Evolutionary conservation across 1,139 yeast species (phyloP).

Genomic region (Ogataea hybrid): DNA sequence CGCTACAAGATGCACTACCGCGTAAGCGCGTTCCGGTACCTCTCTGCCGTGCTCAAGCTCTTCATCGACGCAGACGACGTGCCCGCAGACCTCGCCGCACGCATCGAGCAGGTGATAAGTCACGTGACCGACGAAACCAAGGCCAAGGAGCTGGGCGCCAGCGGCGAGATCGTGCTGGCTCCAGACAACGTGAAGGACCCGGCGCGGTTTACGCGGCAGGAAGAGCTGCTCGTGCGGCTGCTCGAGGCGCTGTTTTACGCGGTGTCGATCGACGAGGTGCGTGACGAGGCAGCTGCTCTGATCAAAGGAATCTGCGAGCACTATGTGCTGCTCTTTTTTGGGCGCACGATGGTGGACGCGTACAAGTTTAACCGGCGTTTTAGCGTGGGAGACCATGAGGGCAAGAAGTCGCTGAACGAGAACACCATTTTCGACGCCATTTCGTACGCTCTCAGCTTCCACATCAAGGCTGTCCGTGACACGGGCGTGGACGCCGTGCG

Average conservation of each 20-base stretch:
- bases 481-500: conserved; percentile 70
- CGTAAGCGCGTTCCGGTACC: conserved; percentile 71
- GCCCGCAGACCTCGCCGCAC: conserved; percentile 51
- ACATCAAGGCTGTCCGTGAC: conserved; percentile 65
- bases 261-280: conserved; percentile 71
- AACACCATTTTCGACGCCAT: conserved; percentile 72
- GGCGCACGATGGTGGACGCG: conserved; percentile 69
- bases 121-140: conserved; percentile 33
- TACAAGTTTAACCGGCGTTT: conserved; percentile 70
- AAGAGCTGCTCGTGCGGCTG: conserved; percentile 55
- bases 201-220: conserved; percentile 56
- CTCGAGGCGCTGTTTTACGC: conserved; percentile 73
- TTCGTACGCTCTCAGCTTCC: conserved; percentile 76
- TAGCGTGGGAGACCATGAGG: conserved; percentile 77
- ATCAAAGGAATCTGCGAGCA: conserved; percentile 74
- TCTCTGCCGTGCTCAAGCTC: conserved; percentile 64
- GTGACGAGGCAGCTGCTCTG: conserved; percentile 61
- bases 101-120: conserved; percentile 49
- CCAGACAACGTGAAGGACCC: conserved; percentile 47
- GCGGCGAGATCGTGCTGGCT: conserved; percentile 35
- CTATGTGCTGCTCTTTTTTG: conserved; percentile 72
- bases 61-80: conserved; percentile 65
- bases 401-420: conserved; percentile 67
- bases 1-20: conserved; percentile 66
- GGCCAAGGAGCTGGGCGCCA: conserved; percentile 19